Evolutionary conservation across 2,329 filamentous ascomycete species (phyloP).

Genomic region (Colletotrichum kahawae): DNA sequence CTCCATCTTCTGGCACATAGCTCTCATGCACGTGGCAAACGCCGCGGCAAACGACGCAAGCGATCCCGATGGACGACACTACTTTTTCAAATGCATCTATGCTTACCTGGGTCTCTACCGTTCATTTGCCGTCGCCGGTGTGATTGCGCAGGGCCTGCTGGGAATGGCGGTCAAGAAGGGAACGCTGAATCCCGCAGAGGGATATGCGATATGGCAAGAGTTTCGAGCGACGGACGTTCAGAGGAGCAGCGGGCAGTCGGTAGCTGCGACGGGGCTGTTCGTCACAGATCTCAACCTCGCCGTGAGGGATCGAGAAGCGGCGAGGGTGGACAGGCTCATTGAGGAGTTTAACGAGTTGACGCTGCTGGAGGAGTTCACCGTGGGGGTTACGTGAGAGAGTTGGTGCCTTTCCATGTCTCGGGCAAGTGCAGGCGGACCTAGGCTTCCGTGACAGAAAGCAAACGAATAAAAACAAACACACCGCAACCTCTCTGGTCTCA

Average conservation of each 20-base stretch:
- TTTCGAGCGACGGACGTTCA: conserved; percentile 29
- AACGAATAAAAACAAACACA: not conserved
- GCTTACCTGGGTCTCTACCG: conserved; percentile 39
- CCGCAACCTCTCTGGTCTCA: not conserved
- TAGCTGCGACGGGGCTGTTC: conserved; percentile 35
- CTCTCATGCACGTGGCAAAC: conserved; percentile 42
- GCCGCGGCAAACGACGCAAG: conserved; percentile 34
- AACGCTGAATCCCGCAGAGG: conserved; percentile 32
- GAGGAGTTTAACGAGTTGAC: conserved; percentile 32
- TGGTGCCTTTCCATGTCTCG: not conserved
- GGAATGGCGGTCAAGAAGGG: conserved; percentile 39
- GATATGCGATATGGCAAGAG: conserved; percentile 33
- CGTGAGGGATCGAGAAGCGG: conserved; percentile 35
- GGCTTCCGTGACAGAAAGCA: not conserved
- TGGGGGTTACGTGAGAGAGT: not conserved
- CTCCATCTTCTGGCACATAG: conserved; percentile 44
- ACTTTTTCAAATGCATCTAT: conserved; percentile 42
- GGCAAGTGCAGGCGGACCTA: not conserved
- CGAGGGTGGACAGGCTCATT: conserved; percentile 37
- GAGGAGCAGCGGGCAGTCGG: conserved; percentile 14
- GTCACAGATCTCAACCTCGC: conserved; percentile 40
- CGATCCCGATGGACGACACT: conserved; percentile 35
- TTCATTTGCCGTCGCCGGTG: conserved; percentile 39
- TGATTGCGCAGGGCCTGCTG: conserved; percentile 38
- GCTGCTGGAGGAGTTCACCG: conserved; percentile 11